phyloP scores from a whole-genome alignment of 1,284 basidiomycete genomes.

The Hemileia vastatrix region DNA sequence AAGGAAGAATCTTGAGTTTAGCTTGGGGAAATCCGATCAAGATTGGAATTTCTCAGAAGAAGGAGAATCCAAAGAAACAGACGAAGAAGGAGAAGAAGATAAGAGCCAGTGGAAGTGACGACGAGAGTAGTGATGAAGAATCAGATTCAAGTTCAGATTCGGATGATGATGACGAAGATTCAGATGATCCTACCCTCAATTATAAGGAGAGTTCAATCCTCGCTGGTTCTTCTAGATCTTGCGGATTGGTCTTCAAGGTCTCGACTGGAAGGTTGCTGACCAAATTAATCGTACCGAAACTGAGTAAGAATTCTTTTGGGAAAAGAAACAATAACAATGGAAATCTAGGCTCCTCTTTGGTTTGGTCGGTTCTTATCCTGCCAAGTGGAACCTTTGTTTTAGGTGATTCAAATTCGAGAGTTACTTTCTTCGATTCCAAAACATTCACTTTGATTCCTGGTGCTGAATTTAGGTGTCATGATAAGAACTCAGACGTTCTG shows the following conservation, averaged over 20 bases:
- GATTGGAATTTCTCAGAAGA: background rate
- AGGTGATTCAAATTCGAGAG: no score
- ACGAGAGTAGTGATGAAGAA: conserved; percentile 9
- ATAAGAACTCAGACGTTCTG: conserved; percentile 37
- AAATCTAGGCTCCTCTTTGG: no score
- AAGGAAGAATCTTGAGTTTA: conserved; percentile 57
- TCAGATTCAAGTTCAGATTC: conserved; percentile 21
- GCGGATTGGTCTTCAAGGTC: conserved; percentile 36
- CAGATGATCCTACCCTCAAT: conserved; percentile 33
- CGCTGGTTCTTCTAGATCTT: conserved; percentile 37
- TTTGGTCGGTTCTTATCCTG: no score
- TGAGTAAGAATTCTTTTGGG: background rate
- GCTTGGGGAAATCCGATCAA: conserved; percentile 56
- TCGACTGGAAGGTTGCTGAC: conserved; percentile 33
- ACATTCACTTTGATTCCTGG: conserved; percentile 33
- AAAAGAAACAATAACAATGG: no score
- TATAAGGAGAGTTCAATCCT: conserved; percentile 21
- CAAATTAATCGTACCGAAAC: conserved; percentile 35
- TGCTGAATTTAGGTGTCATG: conserved; percentile 34
- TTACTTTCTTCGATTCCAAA: no score
- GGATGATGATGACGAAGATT: conserved; percentile 31
- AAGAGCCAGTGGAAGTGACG: no score
- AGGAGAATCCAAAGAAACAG: background rate
- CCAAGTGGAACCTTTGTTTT: no score
- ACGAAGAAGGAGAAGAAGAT: background rate